Base-by-base conservation (phyloP, 345 rosid species). In the Eucalyptus virginea region DNA sequence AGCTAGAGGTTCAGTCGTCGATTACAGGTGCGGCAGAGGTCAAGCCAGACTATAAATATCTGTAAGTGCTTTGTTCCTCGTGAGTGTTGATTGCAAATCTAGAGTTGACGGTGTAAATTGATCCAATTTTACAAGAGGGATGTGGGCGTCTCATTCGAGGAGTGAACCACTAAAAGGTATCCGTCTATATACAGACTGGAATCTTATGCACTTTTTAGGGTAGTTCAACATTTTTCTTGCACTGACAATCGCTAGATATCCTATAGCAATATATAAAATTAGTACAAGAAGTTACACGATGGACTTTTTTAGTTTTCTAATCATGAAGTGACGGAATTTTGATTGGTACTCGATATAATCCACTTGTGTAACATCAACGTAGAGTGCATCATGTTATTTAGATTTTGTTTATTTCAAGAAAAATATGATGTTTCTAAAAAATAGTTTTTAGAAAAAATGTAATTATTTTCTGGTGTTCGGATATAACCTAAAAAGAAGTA, bases 391-490 rank as follows among this genome's bases (percentile, higher is more conserved):
- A 4, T 28, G 4, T 28, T 62, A 0, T 30, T 28, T 62, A 19
- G 5, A 52, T 52, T 52, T 7, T 1, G 0, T 52, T 8, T 2
- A 2, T 52, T 52, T 52, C 1, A 52, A 2, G 0, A 21, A 52
- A 52, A 52, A 52, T 52, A 4, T 52, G 11, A 21, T 1, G 0
- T 52, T 52, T 52, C 1, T 0, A 0, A 52, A 52, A 52, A 19
- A 52, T 8, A 3, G 0, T 0, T 52, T 52, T 52, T 2, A 52
- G 5, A 52, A 52, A 3, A 52, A 21, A 52, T 52, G 5, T 21
- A 21, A 52, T 52, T 52, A 52, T 2, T 52, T 52, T 52, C 0
- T 52, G 0, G 11, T 52, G 0, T 52, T 52, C 0, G 0, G 5
- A 0, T 52, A 52, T 52, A 52, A 52, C 26, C 0, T 21, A 1